Evolutionary conservation across 352 stramenopile genomes (phyloP).

Genomic region (Globisporangium mamillatum): DNA sequence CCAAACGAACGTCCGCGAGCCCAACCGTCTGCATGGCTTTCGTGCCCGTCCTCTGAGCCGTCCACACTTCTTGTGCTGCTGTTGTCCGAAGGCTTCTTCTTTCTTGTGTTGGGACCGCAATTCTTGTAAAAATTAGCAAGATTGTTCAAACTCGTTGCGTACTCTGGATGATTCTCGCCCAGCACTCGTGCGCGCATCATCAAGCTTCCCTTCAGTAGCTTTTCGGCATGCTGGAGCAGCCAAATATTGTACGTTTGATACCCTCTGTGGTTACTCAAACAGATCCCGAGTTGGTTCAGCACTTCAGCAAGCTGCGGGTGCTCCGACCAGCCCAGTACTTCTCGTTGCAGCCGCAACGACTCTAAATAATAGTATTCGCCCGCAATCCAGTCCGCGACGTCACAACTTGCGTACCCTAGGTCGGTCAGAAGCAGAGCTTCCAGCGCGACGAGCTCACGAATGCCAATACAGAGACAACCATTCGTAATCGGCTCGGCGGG

Average conservation of each 20-base stretch:
- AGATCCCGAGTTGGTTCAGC: slow-evolving; percentile 79
- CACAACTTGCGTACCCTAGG: slow-evolving; percentile 71
- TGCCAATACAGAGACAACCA: slow-evolving; percentile 63
- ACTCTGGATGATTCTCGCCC: slow-evolving; percentile 72
- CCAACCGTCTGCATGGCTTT: not conserved
- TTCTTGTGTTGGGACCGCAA: slow-evolving; percentile 23
- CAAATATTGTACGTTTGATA: slow-evolving; percentile 72
- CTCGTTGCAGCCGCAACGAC: slow-evolving; percentile 69
- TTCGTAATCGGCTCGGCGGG: slow-evolving; percentile 21
- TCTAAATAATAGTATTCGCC: slow-evolving; percentile 78
- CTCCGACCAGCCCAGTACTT: slow-evolving; percentile 72
- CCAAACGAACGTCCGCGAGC: slow-evolving; percentile 9
- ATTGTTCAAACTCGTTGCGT: slow-evolving; percentile 82
- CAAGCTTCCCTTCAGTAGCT: slow-evolving; percentile 62
- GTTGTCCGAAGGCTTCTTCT: slow-evolving; percentile 11
- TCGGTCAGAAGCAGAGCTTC: slow-evolving; percentile 75
- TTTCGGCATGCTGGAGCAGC: slow-evolving; percentile 73
- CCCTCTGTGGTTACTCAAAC: slow-evolving; percentile 66
- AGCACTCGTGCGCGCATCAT: slow-evolving; percentile 71
- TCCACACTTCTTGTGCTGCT: slow-evolving; percentile 15
- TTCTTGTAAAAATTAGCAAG: slow-evolving; percentile 86
- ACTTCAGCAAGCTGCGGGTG: slow-evolving; percentile 79
- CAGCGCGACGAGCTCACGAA: slow-evolving; percentile 69
- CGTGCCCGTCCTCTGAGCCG: slow-evolving; percentile 17
- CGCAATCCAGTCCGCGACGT: slow-evolving; percentile 75